Percentiles rank a stretch among this genome's conserved stretches.
Conservation (phyloP, 2,329 filamentous ascomycete genomes). For the Endocalyx cinctus region DNA sequence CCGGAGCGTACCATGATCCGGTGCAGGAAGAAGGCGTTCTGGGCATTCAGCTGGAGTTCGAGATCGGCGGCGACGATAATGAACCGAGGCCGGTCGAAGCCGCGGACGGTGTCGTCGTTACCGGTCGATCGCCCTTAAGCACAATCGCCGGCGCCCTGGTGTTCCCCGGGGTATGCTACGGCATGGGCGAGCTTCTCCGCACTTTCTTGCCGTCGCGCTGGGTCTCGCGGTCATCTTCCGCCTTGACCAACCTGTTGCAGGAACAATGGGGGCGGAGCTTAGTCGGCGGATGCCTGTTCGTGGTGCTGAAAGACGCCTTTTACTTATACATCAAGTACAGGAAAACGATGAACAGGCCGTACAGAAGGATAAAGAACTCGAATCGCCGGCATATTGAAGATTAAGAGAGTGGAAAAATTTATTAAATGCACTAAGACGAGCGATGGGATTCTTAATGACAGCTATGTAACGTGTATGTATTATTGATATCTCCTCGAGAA, state of each 20-base stretch:
- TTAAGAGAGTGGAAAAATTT: too few relatives aligned
- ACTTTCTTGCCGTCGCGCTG: conserved; percentile 63
- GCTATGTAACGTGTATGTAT: too few relatives aligned
- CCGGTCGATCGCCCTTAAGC: conserved; percentile 29
- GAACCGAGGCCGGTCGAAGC: conserved; percentile 18
- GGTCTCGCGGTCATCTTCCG: conserved; percentile 41
- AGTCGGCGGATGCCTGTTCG: conserved; percentile 81
- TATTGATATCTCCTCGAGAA: too few relatives aligned
- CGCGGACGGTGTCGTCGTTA: conserved; percentile 7
- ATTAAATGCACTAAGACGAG: too few relatives aligned
- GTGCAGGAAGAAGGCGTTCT: conserved; percentile 12
- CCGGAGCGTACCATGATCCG: neutral
- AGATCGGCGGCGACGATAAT: conserved; percentile 12
- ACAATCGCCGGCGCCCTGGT: conserved; percentile 56
- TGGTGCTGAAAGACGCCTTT: conserved; percentile 71
- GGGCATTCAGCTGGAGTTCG: conserved; percentile 21
- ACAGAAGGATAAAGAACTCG: conserved; percentile 48
- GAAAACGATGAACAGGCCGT: conserved; percentile 50
- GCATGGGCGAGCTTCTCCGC: conserved; percentile 71
- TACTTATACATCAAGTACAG: conserved; percentile 61
- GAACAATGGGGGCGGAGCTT: conserved; percentile 85
- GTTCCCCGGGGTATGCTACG: conserved; percentile 76
- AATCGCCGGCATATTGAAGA: conserved; percentile 17
- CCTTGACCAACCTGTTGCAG: conserved; percentile 63
- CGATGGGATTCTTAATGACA: too few relatives aligned